Evolutionary conservation across 192 early-diverging fungal genomes (phyloP).

Genomic region (Geosiphon pyriformis): DNA sequence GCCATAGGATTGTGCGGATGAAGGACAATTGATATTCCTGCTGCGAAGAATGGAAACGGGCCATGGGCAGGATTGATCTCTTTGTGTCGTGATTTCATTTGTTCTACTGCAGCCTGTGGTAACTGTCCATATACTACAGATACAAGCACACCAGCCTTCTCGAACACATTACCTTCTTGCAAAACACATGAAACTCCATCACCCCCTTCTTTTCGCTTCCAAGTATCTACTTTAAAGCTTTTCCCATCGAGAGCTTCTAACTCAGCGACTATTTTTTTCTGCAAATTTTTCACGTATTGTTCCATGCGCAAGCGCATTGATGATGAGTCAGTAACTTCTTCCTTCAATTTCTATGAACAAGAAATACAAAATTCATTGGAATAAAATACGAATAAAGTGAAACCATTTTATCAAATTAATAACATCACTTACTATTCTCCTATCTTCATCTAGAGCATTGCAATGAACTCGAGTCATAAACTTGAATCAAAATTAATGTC

Average conservation of each 20-base stretch:
- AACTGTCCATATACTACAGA: slow-evolving; percentile 84
- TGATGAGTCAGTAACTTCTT: slow-evolving; percentile 41
- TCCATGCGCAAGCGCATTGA: slow-evolving; percentile 85
- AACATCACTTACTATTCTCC: slow-evolving; percentile 28
- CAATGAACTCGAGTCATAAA: slow-evolving; percentile 15
- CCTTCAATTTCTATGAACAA: slow-evolving; percentile 23
- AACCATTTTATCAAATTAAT: background rate
- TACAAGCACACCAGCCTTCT: slow-evolving; percentile 96
- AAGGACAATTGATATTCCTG: slow-evolving; percentile 87
- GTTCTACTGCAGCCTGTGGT: slow-evolving; percentile 65
- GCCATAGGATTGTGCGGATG: slow-evolving; percentile 94
- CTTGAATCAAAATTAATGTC: background rate
- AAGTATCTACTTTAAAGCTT: slow-evolving; percentile 70
- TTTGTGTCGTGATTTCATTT: slow-evolving; percentile 86
- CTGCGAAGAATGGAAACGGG: slow-evolving; percentile 76
- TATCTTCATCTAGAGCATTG: slow-evolving; percentile 29
- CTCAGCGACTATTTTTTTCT: slow-evolving; percentile 66
- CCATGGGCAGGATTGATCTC: slow-evolving; percentile 50
- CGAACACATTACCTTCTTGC: slow-evolving; percentile 87
- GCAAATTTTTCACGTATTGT: slow-evolving; percentile 66
- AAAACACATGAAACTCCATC: slow-evolving; percentile 89
- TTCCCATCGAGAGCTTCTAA: slow-evolving; percentile 59
- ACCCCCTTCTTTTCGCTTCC: slow-evolving; percentile 89
- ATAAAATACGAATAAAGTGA: background rate
- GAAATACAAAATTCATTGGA: background rate